Base-by-base conservation (phyloP, 2,329 filamentous ascomycete species). In the Leptographium lundbergii region DNA sequence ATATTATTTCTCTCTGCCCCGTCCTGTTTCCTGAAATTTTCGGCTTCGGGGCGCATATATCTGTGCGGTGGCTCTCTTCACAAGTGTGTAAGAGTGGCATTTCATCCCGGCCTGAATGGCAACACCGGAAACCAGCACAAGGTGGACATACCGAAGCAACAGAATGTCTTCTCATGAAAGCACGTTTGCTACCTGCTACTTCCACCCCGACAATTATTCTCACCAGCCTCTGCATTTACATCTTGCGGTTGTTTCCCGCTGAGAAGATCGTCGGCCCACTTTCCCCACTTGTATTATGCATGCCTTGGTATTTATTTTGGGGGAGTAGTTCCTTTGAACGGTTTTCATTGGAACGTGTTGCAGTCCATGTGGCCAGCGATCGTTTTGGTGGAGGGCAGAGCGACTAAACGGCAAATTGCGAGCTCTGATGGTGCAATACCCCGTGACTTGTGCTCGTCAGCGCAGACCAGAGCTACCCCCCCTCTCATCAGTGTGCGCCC, bases 341-440 rank as follows among this genome's bases (percentile, higher is more conserved):
- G 39, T 61, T 65, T 47, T 69, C 65, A 70, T 71, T 72, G 69
- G 69, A 64, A 68, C 65, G 61, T 58, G 62, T 48, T 48, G 56
- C 56, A 47, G 36, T 54, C 66, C 64, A 65, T 66, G 64, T 63
- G 59, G 60, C 61, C 60, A 56, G 61, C 52, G 51, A 55, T 52
- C 42, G 56, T 57, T 57, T 62, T 58, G 60, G 62, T 63, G 63
- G 63, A 62, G 62, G 66, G 65, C 63, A 65, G 60, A 60, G 61
- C 61, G 32, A 34, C 64, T 65, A 61, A 42, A 67, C 68, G 69
- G 65, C 73, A 74, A 77, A 75, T 76, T 69, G 64, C 63, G 62
- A 63, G 69, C 65, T 66, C 65, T 70, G 74, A 83, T 83, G 79
- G 76, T 78, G 81, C 78, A 76, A 84, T 83, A 79, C 70, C 80